phyloP scores from a whole-genome alignment of 371 early-diverging fungal species.

The Circinella minor region DNA sequence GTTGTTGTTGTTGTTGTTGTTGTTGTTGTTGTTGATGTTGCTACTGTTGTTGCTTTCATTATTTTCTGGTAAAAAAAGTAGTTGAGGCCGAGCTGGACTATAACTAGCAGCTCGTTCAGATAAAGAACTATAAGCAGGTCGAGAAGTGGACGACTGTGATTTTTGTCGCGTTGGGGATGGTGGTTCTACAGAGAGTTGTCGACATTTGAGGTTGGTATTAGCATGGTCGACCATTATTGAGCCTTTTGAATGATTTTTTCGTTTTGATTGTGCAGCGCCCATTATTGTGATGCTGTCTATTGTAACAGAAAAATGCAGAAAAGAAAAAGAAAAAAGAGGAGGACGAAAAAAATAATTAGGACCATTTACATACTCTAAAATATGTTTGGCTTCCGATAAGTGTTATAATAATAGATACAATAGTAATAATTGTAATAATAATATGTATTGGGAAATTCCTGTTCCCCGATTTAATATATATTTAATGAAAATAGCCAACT shows the following conservation, averaged over 20 bases:
- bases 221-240: neutral
- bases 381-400: too few species aligned
- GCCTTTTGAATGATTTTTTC: neutral
- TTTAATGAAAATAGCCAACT: neutral
- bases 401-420: constrained; percentile 4
- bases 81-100: neutral
- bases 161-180: neutral
- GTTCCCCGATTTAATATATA: constrained; percentile 2
- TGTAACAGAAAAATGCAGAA: neutral
- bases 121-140: neutral
- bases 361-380: neutral
- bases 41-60: neutral
- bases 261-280: neutral
- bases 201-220: neutral
- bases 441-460: neutral
- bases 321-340: neutral
- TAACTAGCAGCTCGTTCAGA: neutral
- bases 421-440: neutral
- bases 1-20: neutral
- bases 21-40: neutral
- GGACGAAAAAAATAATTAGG: neutral
- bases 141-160: neutral
- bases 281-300: neutral
- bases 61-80: neutral
- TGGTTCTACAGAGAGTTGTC: neutral